These are phyloP conservation scores for Wickerhamiella galacta DNA, from an alignment of 805 yeast genomes.

Conservation along the genomic window DNA sequence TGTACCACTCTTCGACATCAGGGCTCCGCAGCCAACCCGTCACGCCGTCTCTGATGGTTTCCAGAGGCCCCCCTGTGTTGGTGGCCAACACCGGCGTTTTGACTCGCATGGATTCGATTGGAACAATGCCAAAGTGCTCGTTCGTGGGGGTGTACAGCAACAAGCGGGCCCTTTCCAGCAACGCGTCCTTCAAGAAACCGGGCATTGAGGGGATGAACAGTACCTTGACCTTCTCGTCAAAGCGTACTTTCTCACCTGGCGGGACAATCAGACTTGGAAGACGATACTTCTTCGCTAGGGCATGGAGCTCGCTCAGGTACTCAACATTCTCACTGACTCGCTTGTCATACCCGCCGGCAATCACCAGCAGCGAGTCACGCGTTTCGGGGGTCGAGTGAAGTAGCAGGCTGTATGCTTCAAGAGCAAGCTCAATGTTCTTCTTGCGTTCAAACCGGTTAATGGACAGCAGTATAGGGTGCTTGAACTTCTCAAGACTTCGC, in stretches of 20 bases:
- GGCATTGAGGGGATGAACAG: conserved; percentile 71
- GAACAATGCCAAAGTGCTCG: conserved; percentile 97
- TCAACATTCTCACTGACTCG: conserved; percentile 60
- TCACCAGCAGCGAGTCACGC: conserved; percentile 30
- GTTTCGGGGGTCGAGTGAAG: conserved; percentile 20
- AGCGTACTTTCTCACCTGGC: conserved; percentile 11
- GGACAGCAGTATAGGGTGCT: conserved; percentile 38
- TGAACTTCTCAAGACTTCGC: conserved; percentile 3
- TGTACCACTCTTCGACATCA: conserved; percentile 22
- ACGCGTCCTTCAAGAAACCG: conserved; percentile 41
- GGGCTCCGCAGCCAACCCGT: conserved; percentile 26
- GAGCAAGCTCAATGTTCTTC: conserved; percentile 66
- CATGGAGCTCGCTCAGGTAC: conserved; percentile 45
- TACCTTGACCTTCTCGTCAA: conserved; percentile 27
- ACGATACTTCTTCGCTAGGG: conserved; percentile 29
- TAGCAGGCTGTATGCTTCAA: conserved; percentile 43
- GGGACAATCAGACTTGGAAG: conserved; percentile 31
- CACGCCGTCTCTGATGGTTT: conserved; percentile 38
- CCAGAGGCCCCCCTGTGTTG: conserved; percentile 85
- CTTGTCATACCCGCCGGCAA: conserved; percentile 86
- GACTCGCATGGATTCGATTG: conserved; percentile 80
- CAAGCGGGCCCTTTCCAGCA: conserved; percentile 40
- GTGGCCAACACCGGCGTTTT: conserved; percentile 76
- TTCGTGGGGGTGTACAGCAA: conserved; percentile 75
- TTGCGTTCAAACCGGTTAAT: conserved; percentile 81